Conservation (phyloP, 2,329 filamentous ascomycete species). For the Aspergillus sclerotialis region DNA sequence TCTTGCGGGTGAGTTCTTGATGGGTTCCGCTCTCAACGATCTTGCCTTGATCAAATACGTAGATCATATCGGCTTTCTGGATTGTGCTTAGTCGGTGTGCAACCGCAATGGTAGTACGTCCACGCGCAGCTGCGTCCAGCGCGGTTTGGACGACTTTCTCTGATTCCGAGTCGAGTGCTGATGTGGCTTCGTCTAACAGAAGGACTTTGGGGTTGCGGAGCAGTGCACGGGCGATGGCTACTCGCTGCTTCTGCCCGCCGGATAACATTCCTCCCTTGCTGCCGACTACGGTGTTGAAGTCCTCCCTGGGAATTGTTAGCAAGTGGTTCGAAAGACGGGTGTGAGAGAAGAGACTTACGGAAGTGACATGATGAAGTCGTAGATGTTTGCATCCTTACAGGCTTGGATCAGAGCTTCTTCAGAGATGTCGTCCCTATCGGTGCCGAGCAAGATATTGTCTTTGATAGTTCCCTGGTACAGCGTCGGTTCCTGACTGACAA, state of each 20-base stretch:
- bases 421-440: constrained; percentile 56
- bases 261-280: constrained; percentile 78
- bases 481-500: constrained; percentile 91
- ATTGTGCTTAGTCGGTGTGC: constrained; percentile 90
- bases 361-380: constrained; percentile 80
- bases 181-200: constrained; percentile 69
- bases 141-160: constrained; percentile 58
- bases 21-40: constrained; percentile 84
- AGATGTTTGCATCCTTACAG: constrained; percentile 86
- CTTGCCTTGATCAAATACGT: constrained; percentile 86
- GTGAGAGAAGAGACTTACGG: constrained; percentile 43
- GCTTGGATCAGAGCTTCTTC: constrained; percentile 70
- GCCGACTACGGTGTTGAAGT: constrained; percentile 78
- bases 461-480: constrained; percentile 87
- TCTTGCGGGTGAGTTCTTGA: constrained; percentile 59
- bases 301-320: constrained; percentile 46
- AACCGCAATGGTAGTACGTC: constrained; percentile 85
- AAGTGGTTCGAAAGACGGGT: constrained; percentile 1
- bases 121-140: constrained; percentile 74
- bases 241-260: constrained; percentile 89
- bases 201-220: constrained; percentile 87
- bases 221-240: constrained; percentile 85
- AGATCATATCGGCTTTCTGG: constrained; percentile 89
- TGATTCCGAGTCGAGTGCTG: constrained; percentile 44
- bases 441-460: constrained; percentile 83